Evolutionary conservation across 345 rosid genomes (phyloP).

Genomic region (Firmiana major): DNA sequence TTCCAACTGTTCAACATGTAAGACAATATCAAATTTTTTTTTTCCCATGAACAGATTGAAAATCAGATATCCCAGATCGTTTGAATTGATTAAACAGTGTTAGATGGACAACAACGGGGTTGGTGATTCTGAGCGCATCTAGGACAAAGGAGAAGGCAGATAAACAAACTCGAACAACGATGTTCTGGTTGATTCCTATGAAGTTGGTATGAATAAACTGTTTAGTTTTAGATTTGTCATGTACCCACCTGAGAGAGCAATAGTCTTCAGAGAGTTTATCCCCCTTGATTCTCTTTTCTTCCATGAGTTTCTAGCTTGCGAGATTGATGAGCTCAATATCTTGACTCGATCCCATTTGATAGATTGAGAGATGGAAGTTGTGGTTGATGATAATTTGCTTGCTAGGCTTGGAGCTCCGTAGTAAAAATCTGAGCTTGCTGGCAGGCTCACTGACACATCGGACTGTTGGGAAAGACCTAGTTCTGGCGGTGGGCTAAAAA

Average conservation of each 20-base stretch:
- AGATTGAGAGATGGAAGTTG: not conserved
- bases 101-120: not conserved
- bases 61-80: not conserved
- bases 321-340: conserved; percentile 37
- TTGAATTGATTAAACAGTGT: not conserved
- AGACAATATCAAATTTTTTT: not conserved
- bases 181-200: not conserved
- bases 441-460: too few relatives aligned
- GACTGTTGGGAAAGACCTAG: too few relatives aligned
- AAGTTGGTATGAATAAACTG: not conserved
- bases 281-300: conserved; percentile 37
- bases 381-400: too few relatives aligned
- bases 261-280: conserved; percentile 25
- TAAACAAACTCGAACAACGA: not conserved
- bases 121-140: not conserved
- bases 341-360: conserved; percentile 36
- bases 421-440: too few relatives aligned
- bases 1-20: conserved; percentile 9
- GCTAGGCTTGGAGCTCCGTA: too few relatives aligned
- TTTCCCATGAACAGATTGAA: not conserved
- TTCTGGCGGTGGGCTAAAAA: too few relatives aligned
- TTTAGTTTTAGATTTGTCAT: not conserved
- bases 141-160: not conserved
- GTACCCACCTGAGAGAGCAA: conserved; percentile 58
- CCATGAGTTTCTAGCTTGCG: conserved; percentile 48